Evolutionary conservation across 2,329 filamentous ascomycete species (phyloP).

Genomic region (Xylaria digitata): DNA sequence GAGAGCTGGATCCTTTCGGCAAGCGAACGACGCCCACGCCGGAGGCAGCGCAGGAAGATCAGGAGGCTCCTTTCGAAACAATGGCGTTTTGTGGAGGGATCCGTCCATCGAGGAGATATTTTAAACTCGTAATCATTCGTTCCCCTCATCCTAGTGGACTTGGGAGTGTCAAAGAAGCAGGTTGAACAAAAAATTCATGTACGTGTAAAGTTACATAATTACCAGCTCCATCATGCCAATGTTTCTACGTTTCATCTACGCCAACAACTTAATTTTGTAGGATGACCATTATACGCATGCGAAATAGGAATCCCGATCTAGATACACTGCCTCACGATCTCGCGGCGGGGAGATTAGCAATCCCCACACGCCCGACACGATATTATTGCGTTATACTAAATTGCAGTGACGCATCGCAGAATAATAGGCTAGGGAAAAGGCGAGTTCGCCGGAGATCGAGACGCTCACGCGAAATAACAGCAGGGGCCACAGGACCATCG

Average conservation of each 20-base stretch:
- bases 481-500: background rate
- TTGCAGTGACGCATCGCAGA: background rate
- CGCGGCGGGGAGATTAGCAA: background rate
- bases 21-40: conserved; percentile 14
- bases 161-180: background rate
- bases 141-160: background rate
- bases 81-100: background rate
- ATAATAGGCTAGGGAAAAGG: background rate
- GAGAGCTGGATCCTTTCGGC: conserved; percentile 25
- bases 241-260: background rate
- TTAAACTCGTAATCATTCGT: background rate
- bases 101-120: background rate
- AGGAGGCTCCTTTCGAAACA: conserved; percentile 8
- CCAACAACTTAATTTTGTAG: background rate
- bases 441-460: conserved; percentile 22
- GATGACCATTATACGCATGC: no score
- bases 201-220: background rate
- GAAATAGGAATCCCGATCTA: no score
- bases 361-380: background rate
- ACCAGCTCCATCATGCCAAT: background rate
- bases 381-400: background rate
- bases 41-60: background rate
- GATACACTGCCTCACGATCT: background rate
- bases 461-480: conserved; percentile 8
- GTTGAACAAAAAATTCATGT: background rate